These are phyloP conservation scores for Gigaspora rosea DNA, from an alignment of 192 early-diverging fungal species.

Conservation along the genomic window DNA sequence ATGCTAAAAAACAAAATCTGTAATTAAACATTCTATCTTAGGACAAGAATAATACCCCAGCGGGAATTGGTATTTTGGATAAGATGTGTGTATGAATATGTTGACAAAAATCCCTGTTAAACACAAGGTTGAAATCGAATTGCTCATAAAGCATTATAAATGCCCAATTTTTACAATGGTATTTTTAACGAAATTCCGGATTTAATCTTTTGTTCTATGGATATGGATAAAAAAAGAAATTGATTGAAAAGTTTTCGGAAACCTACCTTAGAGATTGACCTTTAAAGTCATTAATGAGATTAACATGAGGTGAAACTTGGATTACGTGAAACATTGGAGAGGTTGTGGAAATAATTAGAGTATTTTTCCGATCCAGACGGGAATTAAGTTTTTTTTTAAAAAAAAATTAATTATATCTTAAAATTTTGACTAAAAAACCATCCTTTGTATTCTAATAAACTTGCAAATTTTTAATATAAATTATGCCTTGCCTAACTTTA, in stretches of 20 bases:
- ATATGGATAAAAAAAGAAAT: conserved; percentile 84
- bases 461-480: no score
- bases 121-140: conserved; percentile 61
- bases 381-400: not conserved
- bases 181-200: conserved; percentile 51
- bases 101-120: conserved; percentile 46
- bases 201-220: conserved; percentile 94
- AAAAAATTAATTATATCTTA: no score
- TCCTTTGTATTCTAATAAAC: no score
- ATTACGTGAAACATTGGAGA: conserved; percentile 55
- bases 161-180: conserved; percentile 82
- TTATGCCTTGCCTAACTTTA: no score
- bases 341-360: conserved; percentile 67
- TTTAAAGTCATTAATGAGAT: conserved; percentile 49
- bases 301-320: not conserved
- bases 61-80: not conserved
- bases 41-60: not conserved
- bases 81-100: not conserved
- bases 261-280: conserved; percentile 69
- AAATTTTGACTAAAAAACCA: no score
- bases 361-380: conserved; percentile 63
- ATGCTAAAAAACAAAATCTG: no score
- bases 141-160: conserved; percentile 54
- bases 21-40: no score
- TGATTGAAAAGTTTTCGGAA: conserved; percentile 77